Conservation (phyloP, 768 basidiomycete genomes). For the Pulveroboletus sp. region DNA sequence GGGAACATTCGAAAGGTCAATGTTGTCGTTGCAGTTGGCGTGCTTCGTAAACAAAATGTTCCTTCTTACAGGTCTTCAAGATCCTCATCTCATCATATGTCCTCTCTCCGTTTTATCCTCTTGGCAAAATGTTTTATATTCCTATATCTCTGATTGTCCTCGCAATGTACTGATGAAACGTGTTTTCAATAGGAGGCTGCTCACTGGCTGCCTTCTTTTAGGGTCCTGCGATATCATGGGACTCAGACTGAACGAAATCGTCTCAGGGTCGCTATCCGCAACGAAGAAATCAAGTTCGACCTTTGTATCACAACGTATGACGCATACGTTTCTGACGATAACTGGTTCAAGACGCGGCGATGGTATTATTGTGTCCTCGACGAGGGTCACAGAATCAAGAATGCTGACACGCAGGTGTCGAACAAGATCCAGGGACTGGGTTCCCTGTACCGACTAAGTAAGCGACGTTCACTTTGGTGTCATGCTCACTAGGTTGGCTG, state of each 20-base stretch:
- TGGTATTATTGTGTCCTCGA: conserved; percentile 61
- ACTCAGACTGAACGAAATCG: conserved; percentile 47
- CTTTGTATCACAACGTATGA: conserved; percentile 72
- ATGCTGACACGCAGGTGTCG: conserved; percentile 51
- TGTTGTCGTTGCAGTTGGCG: not conserved
- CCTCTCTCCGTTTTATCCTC: conserved; percentile 63
- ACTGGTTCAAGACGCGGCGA: conserved; percentile 55
- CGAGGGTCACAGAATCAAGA: conserved; percentile 72
- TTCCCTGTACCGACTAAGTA: conserved; percentile 53
- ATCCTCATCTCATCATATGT: conserved; percentile 69
- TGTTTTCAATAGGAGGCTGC: conserved; percentile 39
- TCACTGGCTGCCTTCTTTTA: conserved; percentile 51
- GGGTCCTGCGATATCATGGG: conserved; percentile 59
- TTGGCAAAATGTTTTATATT: conserved; percentile 46
- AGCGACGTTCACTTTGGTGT: conserved; percentile 1
- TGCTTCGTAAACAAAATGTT: not conserved
- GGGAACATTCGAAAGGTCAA: conserved; percentile 45
- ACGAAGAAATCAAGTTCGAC: conserved; percentile 33
- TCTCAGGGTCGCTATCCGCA: conserved; percentile 42
- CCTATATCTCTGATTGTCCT: not conserved
- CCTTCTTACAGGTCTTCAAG: conserved; percentile 31
- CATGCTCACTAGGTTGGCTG: not conserved
- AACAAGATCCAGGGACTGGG: conserved; percentile 52
- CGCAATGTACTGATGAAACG: not conserved
- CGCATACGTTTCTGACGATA: conserved; percentile 48